Conservation (phyloP, 2,329 filamentous ascomycete species). For the Pezicula neosporulosa region DNA sequence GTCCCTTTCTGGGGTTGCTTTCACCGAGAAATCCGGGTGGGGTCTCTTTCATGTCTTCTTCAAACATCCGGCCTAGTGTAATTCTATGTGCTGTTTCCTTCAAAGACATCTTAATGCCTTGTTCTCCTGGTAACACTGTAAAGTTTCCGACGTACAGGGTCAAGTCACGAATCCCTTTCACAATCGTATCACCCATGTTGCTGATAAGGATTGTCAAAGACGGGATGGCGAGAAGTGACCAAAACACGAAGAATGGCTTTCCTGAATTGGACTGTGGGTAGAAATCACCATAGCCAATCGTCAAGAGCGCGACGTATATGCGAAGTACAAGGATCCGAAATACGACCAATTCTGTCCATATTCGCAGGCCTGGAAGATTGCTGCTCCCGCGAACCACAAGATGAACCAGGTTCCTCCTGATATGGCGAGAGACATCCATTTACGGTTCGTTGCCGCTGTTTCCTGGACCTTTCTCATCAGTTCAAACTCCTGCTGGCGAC, state of each 20-base stretch:
- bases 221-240: slow-evolving; percentile 81
- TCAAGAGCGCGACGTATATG: slow-evolving; percentile 76
- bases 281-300: slow-evolving; percentile 83
- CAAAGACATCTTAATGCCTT: slow-evolving; percentile 41
- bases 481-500: slow-evolving; percentile 68
- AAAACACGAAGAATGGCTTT: slow-evolving; percentile 88
- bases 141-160: slow-evolving; percentile 55
- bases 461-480: slow-evolving; percentile 80
- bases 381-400: slow-evolving; percentile 78
- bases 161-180: slow-evolving; percentile 54
- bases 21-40: slow-evolving; percentile 40
- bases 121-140: slow-evolving; percentile 58
- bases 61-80: slow-evolving; percentile 41
- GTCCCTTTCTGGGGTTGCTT: slow-evolving; percentile 19
- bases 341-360: slow-evolving; percentile 61
- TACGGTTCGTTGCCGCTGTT: slow-evolving; percentile 59
- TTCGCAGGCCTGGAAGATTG: slow-evolving; percentile 62
- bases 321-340: slow-evolving; percentile 81
- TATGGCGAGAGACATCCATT: slow-evolving; percentile 69
- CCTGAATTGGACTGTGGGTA: slow-evolving; percentile 75
- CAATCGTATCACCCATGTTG: slow-evolving; percentile 80
- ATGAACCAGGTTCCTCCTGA: slow-evolving; percentile 66
- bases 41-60: slow-evolving; percentile 32
- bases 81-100: slow-evolving; percentile 40
- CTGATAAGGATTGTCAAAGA: slow-evolving; percentile 85